These are phyloP conservation scores for Aspergillus tanneri DNA, from an alignment of 2,329 filamentous ascomycete genomes.

Conservation along the genomic window DNA sequence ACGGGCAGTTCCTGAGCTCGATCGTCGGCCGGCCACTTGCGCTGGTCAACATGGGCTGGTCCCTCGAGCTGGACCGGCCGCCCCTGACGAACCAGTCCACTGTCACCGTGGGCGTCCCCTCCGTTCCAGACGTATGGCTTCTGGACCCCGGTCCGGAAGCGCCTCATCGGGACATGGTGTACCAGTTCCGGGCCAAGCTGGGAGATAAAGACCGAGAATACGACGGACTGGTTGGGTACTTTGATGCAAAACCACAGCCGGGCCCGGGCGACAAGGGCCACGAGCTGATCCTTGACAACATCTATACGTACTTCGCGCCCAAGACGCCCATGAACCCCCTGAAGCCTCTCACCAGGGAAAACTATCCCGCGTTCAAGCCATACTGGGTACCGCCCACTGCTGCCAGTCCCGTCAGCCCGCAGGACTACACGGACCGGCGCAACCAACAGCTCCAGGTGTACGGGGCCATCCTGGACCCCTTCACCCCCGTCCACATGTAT, in stretches of 20 bases:
- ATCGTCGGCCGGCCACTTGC: slow-evolving; percentile 37
- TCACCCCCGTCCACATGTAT: slow-evolving; percentile 24
- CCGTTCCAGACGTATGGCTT: too few relatives aligned
- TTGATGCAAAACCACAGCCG: too few relatives aligned
- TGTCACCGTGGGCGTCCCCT: neutral
- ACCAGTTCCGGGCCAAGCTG: too few relatives aligned
- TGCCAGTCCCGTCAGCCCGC: too few relatives aligned
- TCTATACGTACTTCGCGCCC: neutral
- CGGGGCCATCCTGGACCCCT: slow-evolving; percentile 30
- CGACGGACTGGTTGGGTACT: neutral
- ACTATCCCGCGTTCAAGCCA: neutral
- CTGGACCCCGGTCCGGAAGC: too few relatives aligned
- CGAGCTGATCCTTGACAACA: neutral
- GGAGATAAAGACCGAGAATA: too few relatives aligned
- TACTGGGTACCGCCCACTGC: neutral
- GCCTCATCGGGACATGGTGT: neutral
- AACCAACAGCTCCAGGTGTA: slow-evolving; percentile 16
- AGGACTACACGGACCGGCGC: too few relatives aligned
- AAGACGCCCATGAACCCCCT: neutral
- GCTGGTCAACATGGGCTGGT: slow-evolving; percentile 30
- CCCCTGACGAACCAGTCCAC: slow-evolving; percentile 14
- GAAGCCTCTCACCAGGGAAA: neutral
- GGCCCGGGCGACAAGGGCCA: too few relatives aligned
- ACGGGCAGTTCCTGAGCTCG: slow-evolving; percentile 23
- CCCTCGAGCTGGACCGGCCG: slow-evolving; percentile 27